These are phyloP conservation scores for Colletotrichum chrysophilum DNA, from an alignment of 2,329 filamentous ascomycete genomes.

Conservation along the genomic window DNA sequence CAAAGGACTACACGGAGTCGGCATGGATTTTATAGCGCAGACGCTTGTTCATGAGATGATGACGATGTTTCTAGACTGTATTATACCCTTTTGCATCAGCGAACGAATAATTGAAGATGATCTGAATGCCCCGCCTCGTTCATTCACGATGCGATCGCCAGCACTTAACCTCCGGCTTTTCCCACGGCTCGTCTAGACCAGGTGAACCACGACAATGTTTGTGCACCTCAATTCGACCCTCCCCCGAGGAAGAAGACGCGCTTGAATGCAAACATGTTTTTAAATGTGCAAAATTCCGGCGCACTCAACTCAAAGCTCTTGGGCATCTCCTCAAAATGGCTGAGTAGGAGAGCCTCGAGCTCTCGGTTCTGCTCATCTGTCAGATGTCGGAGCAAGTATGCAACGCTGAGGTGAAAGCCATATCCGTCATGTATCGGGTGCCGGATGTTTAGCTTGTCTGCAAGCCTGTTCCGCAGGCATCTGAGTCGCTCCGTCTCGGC, in stretches of 20 bases:
- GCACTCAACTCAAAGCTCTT: slow-evolving; percentile 24
- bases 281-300: slow-evolving; percentile 29
- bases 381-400: slow-evolving; percentile 26
- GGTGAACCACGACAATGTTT: too few relatives aligned
- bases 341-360: slow-evolving; percentile 17
- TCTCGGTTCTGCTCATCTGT: slow-evolving; percentile 17
- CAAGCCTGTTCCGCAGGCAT: slow-evolving; percentile 24
- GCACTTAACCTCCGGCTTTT: background rate
- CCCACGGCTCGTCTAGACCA: too few relatives aligned
- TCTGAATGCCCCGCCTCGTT: background rate
- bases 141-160: background rate
- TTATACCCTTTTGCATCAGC: background rate
- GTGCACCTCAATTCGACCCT: background rate
- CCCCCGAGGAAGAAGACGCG: slow-evolving; percentile 16
- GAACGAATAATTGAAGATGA: background rate
- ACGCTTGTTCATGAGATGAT: background rate
- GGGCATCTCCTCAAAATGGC: slow-evolving; percentile 18
- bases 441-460: slow-evolving; percentile 21
- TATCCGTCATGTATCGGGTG: slow-evolving; percentile 25
- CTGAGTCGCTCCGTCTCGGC: slow-evolving; percentile 21
- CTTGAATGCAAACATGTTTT: slow-evolving; percentile 29
- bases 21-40: slow-evolving; percentile 7
- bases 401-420: slow-evolving; percentile 28
- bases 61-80: background rate
- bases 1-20: slow-evolving; percentile 10